A percentile compares a stretch with the other conserved stretches of the same genome.
Evolutionary conservation across 2,329 filamentous ascomycete species (phyloP).

Genomic region (Pseudocercospora cruenta): DNA sequence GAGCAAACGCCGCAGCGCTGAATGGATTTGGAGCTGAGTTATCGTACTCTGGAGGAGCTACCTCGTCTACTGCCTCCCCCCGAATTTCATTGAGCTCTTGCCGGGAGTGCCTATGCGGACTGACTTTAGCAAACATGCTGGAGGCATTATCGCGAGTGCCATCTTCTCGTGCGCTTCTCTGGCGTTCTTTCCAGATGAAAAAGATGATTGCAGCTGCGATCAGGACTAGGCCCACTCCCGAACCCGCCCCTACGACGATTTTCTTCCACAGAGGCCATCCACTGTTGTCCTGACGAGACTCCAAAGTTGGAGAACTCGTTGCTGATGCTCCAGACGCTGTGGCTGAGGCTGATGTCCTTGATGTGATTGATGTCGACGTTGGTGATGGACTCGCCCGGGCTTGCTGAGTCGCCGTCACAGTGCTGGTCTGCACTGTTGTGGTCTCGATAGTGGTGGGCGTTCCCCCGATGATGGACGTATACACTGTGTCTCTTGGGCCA

Average conservation of each 20-base stretch:
- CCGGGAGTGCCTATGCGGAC: neutral
- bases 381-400: neutral
- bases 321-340: neutral
- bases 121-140: neutral
- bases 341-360: neutral
- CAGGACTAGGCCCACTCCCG: neutral
- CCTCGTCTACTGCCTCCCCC: neutral
- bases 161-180: neutral
- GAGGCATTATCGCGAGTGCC: neutral
- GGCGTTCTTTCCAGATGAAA: neutral
- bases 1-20: neutral
- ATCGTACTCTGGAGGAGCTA: neutral
- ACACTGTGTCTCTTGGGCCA: neutral
- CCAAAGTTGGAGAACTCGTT: neutral
- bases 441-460: neutral
- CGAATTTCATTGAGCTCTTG: neutral
- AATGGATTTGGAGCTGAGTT: neutral
- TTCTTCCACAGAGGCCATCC: neutral
- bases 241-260: neutral
- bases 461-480: neutral
- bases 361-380: neutral
- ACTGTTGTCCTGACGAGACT: neutral
- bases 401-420: neutral
- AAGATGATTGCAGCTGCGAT: neutral
- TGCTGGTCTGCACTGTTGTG: neutral